phyloP scores from a whole-genome alignment of 495 filamentous ascomycete genomes.

The Parathielavia appendiculata region DNA sequence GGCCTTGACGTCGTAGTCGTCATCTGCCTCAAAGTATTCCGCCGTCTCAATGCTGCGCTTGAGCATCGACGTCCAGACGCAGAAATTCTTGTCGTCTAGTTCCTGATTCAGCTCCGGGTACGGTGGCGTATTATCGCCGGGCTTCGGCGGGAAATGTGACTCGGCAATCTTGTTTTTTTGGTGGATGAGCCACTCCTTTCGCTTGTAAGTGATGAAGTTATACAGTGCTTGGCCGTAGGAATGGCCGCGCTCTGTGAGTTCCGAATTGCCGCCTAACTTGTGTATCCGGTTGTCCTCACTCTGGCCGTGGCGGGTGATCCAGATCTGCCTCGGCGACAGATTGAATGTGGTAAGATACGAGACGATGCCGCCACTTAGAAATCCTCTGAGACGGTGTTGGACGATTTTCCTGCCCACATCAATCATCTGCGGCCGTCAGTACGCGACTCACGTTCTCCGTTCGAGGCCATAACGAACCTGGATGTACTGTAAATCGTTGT shows the following conservation, averaged over 20 bases:
- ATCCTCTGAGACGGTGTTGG: constrained; percentile 82
- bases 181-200: constrained; percentile 67
- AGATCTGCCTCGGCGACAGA: constrained; percentile 88
- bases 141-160: constrained; percentile 71
- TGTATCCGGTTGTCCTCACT: constrained; percentile 72
- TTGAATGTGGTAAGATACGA: constrained; percentile 97
- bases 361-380: constrained; percentile 82
- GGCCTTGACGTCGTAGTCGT: constrained; percentile 95
- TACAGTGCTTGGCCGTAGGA: constrained; percentile 68
- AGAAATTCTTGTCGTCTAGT: constrained; percentile 78
- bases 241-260: constrained; percentile 68
- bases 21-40: constrained; percentile 79
- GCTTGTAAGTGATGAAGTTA: constrained; percentile 69
- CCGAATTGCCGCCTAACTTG: constrained; percentile 80
- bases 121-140: constrained; percentile 88
- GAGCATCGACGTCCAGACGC: constrained; percentile 97
- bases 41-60: constrained; percentile 79
- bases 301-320: constrained; percentile 93
- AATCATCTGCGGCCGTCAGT: constrained; percentile 62
- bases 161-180: constrained; percentile 67
- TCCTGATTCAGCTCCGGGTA: constrained; percentile 74
- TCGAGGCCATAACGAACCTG: constrained; percentile 44
- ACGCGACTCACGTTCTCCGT: neutral
- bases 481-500: constrained; percentile 83
- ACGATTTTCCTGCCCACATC: constrained; percentile 94